These are phyloP conservation scores for Microdochium nivale DNA, from an alignment of 2,329 filamentous ascomycete species.

Conservation along the genomic window DNA sequence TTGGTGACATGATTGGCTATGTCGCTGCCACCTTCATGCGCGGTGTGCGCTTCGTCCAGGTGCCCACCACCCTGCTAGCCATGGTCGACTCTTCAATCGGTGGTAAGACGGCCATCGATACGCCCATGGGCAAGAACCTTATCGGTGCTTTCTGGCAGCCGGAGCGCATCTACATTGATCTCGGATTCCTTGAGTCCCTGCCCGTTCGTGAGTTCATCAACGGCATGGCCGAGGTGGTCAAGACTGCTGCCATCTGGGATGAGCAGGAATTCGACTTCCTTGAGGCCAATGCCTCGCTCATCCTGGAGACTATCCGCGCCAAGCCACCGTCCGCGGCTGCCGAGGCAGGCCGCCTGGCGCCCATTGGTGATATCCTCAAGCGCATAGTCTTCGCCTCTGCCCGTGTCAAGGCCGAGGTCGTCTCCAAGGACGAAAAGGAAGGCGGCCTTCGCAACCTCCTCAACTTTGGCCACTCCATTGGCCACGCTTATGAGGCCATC, in stretches of 20 bases:
- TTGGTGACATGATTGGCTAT: slow-evolving; percentile 96
- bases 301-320: slow-evolving; percentile 64
- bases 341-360: slow-evolving; percentile 45
- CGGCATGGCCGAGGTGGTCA: slow-evolving; percentile 96
- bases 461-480: slow-evolving; percentile 97
- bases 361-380: slow-evolving; percentile 64
- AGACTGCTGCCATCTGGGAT: slow-evolving; percentile 95
- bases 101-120: slow-evolving; percentile 97
- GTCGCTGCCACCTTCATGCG: slow-evolving; percentile 98
- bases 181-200: slow-evolving; percentile 83
- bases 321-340: slow-evolving; percentile 40
- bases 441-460: slow-evolving; percentile 88
- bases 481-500: slow-evolving; percentile 92
- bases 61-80: slow-evolving; percentile 85
- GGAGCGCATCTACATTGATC: slow-evolving; percentile 85
- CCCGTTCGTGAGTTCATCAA: slow-evolving; percentile 93
- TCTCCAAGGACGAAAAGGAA: slow-evolving; percentile 90
- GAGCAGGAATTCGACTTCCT: slow-evolving; percentile 77
- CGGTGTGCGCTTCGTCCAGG: slow-evolving; percentile 90
- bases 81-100: slow-evolving; percentile 99
- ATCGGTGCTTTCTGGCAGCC: slow-evolving; percentile 97
- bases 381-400: slow-evolving; percentile 82
- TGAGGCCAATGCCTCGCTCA: slow-evolving; percentile 70
- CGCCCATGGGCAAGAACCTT: slow-evolving; percentile 89
- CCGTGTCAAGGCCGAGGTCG: slow-evolving; percentile 88